These are phyloP conservation scores for Noccaea bulbosa DNA, from an alignment of 345 rosid species.

Conservation along the genomic window DNA sequence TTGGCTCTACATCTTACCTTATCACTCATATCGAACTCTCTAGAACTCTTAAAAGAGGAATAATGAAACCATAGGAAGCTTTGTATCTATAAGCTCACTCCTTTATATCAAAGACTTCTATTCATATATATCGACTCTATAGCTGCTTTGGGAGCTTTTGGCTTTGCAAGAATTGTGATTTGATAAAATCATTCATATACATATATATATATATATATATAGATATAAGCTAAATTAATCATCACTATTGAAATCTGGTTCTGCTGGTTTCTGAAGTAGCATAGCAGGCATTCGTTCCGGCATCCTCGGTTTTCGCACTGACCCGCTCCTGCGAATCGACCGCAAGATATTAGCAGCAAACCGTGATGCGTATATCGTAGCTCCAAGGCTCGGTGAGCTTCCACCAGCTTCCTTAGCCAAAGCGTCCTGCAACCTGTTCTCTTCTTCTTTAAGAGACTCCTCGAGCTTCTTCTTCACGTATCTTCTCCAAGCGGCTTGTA, in stretches of 20 bases:
- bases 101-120: constrained; percentile 18
- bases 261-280: constrained; percentile 87
- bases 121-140: constrained; percentile 25
- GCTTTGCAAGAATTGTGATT: constrained; percentile 16
- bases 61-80: constrained; percentile 27
- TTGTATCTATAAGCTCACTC: constrained; percentile 34
- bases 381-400: constrained; percentile 82
- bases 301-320: constrained; percentile 60
- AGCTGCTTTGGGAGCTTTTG: neutral
- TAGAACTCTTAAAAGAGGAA: constrained; percentile 26
- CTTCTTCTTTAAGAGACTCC: constrained; percentile 68
- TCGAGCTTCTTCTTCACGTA: constrained; percentile 70
- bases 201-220: too few species aligned
- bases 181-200: constrained; percentile 17
- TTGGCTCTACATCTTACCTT: neutral
- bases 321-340: constrained; percentile 51
- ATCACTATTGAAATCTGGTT: constrained; percentile 82
- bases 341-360: constrained; percentile 87
- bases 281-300: constrained; percentile 62
- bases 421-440: constrained; percentile 77
- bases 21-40: constrained; percentile 8
- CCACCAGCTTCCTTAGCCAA: constrained; percentile 62
- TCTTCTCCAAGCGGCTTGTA: constrained; percentile 93
- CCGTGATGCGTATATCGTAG: constrained; percentile 82
- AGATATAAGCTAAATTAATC: constrained; percentile 37